Percentiles rank a stretch among this genome's conserved stretches.
Conservation (phyloP, 345 rosid genomes). For the Euphorbia pulcherrima region DNA sequence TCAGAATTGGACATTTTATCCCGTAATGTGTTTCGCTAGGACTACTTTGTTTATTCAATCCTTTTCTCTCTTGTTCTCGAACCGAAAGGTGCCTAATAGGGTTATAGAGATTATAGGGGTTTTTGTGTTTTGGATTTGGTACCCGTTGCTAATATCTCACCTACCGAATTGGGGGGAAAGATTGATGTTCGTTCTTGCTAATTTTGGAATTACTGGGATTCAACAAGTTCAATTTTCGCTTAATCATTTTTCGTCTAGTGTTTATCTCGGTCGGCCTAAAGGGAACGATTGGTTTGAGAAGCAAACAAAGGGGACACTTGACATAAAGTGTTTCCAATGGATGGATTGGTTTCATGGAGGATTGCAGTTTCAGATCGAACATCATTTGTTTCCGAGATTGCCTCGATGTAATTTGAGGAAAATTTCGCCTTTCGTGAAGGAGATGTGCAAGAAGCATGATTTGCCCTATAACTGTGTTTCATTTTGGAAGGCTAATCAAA, state of each 20-base stretch:
- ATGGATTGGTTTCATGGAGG: slow-evolving; percentile 92
- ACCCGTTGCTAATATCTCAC: slow-evolving; percentile 48
- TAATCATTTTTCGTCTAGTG: slow-evolving; percentile 49
- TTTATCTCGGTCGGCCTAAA: slow-evolving; percentile 49
- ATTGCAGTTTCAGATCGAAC: slow-evolving; percentile 69
- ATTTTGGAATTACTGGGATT: slow-evolving; percentile 43
- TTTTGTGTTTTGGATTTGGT: slow-evolving; percentile 51
- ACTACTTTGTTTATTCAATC: slow-evolving; percentile 48
- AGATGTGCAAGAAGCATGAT: slow-evolving; percentile 55
- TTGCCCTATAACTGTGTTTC: slow-evolving; percentile 40
- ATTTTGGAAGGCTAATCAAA: slow-evolving; percentile 46
- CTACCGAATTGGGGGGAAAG: slow-evolving; percentile 51
- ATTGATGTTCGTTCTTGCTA: slow-evolving; percentile 37
- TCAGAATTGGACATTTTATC: slow-evolving; percentile 58
- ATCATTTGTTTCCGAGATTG: slow-evolving; percentile 60
- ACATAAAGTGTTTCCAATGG: slow-evolving; percentile 46
- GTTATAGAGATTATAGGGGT: slow-evolving; percentile 41
- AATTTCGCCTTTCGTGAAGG: slow-evolving; percentile 45
- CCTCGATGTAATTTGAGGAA: slow-evolving; percentile 48
- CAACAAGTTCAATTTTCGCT: slow-evolving; percentile 60
- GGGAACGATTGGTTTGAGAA: slow-evolving; percentile 47
- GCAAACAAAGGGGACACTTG: slow-evolving; percentile 47
- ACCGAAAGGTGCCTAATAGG: slow-evolving; percentile 34
- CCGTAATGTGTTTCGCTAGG: slow-evolving; percentile 57
- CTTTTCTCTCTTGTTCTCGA: slow-evolving; percentile 31